phyloP scores from a whole-genome alignment of 495 filamentous ascomycete genomes.

The Neurospora intermedia region DNA sequence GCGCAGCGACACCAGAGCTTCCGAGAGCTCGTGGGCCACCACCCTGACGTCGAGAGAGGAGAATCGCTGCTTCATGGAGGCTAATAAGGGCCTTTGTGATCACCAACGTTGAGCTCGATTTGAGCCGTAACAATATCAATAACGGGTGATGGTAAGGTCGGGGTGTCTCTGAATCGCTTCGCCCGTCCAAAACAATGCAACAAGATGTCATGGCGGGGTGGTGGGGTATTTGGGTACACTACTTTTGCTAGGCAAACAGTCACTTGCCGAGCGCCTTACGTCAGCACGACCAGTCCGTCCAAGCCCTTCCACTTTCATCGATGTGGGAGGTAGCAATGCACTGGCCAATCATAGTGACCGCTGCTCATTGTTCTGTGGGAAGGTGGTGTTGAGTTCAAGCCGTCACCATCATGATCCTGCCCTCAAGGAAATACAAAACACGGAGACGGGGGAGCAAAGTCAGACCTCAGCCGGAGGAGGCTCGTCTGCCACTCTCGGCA shows the following conservation, averaged over 20 bases:
- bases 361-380: background rate
- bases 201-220: background rate
- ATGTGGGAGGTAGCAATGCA: background rate
- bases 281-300: background rate
- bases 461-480: background rate
- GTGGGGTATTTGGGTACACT: background rate
- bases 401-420: background rate
- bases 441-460: background rate
- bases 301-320: background rate
- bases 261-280: background rate
- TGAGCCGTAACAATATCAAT: background rate
- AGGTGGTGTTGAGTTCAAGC: background rate
- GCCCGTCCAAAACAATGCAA: background rate
- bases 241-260: background rate
- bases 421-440: background rate
- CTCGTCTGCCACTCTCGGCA: background rate
- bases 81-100: background rate
- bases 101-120: background rate
- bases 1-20: conserved; percentile 61
- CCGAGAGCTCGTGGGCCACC: conserved; percentile 82
- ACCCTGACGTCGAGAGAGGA: conserved; percentile 89
- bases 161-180: background rate
- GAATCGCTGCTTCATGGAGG: conserved; percentile 90
- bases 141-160: background rate
- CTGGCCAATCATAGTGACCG: background rate